These are phyloP conservation scores for Claviceps sp. DNA, from an alignment of 2,329 filamentous ascomycete genomes.

Conservation along the genomic window DNA sequence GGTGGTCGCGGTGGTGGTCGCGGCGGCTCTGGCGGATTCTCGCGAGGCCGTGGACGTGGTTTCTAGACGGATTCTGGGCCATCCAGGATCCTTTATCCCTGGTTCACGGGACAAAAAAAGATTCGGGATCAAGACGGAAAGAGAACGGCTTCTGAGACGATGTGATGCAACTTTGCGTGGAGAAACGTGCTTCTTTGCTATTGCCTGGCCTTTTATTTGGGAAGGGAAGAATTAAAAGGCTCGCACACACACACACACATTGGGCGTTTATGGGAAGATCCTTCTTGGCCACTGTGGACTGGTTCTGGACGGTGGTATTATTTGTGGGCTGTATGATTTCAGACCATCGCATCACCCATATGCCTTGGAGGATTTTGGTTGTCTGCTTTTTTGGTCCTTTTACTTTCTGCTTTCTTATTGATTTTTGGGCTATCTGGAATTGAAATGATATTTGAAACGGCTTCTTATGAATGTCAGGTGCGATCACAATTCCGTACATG, in stretches of 20 bases:
- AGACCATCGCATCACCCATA: constrained; percentile 1
- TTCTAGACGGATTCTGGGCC: constrained; percentile 11
- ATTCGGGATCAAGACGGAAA: neutral
- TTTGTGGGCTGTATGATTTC: neutral
- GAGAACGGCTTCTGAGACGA: neutral
- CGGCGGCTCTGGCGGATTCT: constrained; percentile 25
- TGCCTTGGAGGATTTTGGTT: neutral
- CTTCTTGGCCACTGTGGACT: constrained; percentile 3
- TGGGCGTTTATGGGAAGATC: constrained; percentile 5
- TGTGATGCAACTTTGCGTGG: neutral
- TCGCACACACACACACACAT: constrained; percentile 4
- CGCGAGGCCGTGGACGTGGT: constrained; percentile 23
- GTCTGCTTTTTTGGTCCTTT: neutral
- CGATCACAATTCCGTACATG: too few relatives aligned
- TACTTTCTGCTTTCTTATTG: neutral
- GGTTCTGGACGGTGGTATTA: neutral
- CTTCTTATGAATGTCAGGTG: too few relatives aligned
- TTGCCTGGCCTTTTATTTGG: neutral
- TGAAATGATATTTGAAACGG: neutral
- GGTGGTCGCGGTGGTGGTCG: constrained; percentile 9
- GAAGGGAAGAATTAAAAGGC: neutral
- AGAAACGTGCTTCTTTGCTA: neutral
- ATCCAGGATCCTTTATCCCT: neutral
- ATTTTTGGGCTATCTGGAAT: constrained; percentile 4
- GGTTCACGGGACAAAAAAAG: constrained; percentile 5